Base-by-base conservation (phyloP, 768 basidiomycete genomes). In the Podaxis sp. region DNA sequence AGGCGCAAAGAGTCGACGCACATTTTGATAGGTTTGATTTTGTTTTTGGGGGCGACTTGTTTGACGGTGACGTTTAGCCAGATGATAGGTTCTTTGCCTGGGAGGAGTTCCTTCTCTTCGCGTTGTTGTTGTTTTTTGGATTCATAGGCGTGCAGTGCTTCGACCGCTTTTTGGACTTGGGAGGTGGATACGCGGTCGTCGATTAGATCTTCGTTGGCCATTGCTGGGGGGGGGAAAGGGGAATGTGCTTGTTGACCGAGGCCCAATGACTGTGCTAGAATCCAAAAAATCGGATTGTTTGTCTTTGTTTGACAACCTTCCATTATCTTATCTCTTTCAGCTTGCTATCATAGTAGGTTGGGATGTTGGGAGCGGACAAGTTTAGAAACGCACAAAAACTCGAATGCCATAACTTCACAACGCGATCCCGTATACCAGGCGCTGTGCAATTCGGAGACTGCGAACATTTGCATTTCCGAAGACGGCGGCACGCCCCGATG, bases 1-100 rank as follows among this genome's bases (percentile, higher is more conserved):
- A 38, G 15, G 36, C 12, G 6, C 15, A 30, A 4, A 52, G 24
- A n/a, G 6, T 2, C 8, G 58, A 48, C 28, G 68, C 68, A 97
- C 95, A 98, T 91, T 77, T 85, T 87, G 52, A 84, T 76, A 3
- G 95, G 95, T 74, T 93, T 97, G 36, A 95, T 75, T 69, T 83
- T 89, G 70, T 85, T 86, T 64, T 84, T 84, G 37, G 90, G 82
- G 26, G 87, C 83, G 71, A 95, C 90, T 70, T 82, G 84, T 80
- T 96, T 97, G 63, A 95, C 87, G 3, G 92, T 85, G 58, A 99
- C 80, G 67, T 91, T 88, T 20, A 99, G 82, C 92, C 94, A 98
- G 58, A 99, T 81, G 73, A 87, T 79, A 70, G 94, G 92, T 69
- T 96, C 94, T 73, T 87, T 91, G 51, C 84, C 84, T 0, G 86